Evolutionary conservation across 2,329 filamentous ascomycete genomes (phyloP), one percentile per base, ranked within the genome.

Genomic region (Aspergillus fischeri): DNA sequence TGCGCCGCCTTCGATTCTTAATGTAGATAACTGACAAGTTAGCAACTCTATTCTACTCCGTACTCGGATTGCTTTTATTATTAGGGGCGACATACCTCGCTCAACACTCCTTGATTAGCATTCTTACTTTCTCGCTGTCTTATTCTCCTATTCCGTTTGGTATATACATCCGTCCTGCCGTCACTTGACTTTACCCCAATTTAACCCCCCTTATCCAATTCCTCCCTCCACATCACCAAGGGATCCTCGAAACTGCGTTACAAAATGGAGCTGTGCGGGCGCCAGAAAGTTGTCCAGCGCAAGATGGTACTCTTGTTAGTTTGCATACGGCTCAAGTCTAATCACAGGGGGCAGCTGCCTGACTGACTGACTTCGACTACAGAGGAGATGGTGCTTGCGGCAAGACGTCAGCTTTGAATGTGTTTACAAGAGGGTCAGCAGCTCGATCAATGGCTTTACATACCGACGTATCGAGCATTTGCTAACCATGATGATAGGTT

Each of bases 361-460:
- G 60, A 67, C 61, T 45, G 17, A 27, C 24, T 11, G 21, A 8
- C 11, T 7, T 52, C 54, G 47, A 51, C 53, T 56, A 60, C 67
- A 96, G 92, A 73, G 93, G 93, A 69, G 93, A 97, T 74, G 93
- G 93, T 82, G 93, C 93, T 67, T 95, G 90, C 77, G 93, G 93
- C 73, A 99, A 99, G 83, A 99, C 94, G 55, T 97, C 92, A 63
- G 78, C 97, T 70, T 80, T 99, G 69, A 99, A 99, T 75, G 94
- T 99, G 75, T 99, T 99, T 79, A 99, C 94, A 66, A 87, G 93
- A 89, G 93, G 93, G 89, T 95, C 80, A 67, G 86, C 59, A 57
- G 51, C 48, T 53, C 54, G 55, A 57, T 50, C 53, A 44, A 45
- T 59, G 48, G 42, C 50, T 49, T 51, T 53, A 48, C 52, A 48